Conservation (phyloP, 2,329 filamentous ascomycete species). For the Onygenales sp. region DNA sequence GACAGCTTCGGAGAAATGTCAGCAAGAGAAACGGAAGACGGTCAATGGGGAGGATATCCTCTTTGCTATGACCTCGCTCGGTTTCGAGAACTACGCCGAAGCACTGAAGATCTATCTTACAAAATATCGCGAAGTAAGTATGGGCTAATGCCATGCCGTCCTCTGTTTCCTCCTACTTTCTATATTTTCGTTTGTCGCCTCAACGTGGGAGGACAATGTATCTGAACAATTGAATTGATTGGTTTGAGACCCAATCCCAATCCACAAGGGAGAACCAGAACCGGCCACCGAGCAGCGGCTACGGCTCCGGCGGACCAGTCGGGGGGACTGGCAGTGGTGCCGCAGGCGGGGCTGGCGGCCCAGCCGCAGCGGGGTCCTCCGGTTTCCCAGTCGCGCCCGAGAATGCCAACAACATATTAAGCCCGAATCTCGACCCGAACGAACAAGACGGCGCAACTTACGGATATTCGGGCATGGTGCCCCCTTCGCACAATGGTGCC, state of each 20-base stretch:
- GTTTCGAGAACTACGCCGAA: conserved; percentile 98
- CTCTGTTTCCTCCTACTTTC: conserved; percentile 10
- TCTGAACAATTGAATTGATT: conserved; percentile 44
- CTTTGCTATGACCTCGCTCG: conserved; percentile 97
- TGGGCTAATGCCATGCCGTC: conserved; percentile 15
- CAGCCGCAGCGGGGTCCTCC: conserved; percentile 21
- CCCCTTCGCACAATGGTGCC: conserved; percentile 38
- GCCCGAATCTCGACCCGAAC: conserved; percentile 32
- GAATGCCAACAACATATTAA: conserved; percentile 36
- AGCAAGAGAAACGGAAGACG: conserved; percentile 98
- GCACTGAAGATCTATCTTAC: conserved; percentile 96
- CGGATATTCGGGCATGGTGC: conserved; percentile 38
- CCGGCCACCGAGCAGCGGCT: conserved; percentile 44
- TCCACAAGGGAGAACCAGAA: conserved; percentile 58
- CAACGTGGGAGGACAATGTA: conserved; percentile 28
- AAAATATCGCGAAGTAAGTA: conserved; percentile 91
- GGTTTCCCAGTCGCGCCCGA: conserved; percentile 31
- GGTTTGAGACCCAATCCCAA: conserved; percentile 61
- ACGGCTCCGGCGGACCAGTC: conserved; percentile 27
- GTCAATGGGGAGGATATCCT: conserved; percentile 98
- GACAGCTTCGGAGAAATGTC: conserved; percentile 94
- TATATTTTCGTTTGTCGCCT: conserved; percentile 27
- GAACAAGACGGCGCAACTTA: conserved; percentile 37
- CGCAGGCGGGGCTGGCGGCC: conserved; percentile 16
- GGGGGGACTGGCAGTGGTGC: conserved; percentile 16